Evolutionary conservation across 2,329 filamentous ascomycete species (phyloP), one percentile per base, ranked within the genome.

Genomic region (Diaporthe citriasiana): DNA sequence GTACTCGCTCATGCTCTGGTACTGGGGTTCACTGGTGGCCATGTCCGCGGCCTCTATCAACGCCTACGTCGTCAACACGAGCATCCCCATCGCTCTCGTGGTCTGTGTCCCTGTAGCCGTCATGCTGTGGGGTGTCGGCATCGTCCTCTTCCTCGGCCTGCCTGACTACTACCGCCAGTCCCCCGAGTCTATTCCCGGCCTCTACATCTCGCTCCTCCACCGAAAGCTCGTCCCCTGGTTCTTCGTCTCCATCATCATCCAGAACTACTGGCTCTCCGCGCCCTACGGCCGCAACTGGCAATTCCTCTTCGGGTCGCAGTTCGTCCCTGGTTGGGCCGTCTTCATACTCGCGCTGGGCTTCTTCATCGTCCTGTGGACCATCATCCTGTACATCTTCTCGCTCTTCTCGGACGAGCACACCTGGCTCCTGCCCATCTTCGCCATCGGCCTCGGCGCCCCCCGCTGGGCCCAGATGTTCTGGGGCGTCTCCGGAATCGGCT

Each of bases 171-270:
- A 93, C 82, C 90, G 89, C 66, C 90, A 92, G 78, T 83, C 86
- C 9, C 91, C 91, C 0, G 91, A 91, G 75, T 87, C 87, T 57
- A 89, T 93, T 1, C 91, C 91, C 0, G 90, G 89, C 19, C 93
- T 93, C 84, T 93, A 93, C 82, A 86, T 84, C 71, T 89, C 90
- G 3, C 85, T 93, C 17, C 85, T 88, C 76, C 86, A 90, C 68
- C 88, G 91, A 73, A 92, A 92, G 82, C 90, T 93, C 75, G 87
- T 93, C 57, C 84, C 91, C n/a, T 93, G 91, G 91, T 93, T 92
- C 83, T 90, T 92, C 81, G 82, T 91, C 74, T 87, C 89, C 8
- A 89, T 93, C 66, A 83, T 92, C 75, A 82, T 93, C 50, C 91
- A 93, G 79, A 93, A 93, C 81, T 92, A 91, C 85, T 93, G 90